A percentile compares a stretch with the other conserved stretches of the same genome.
phyloP scores from a whole-genome alignment of 495 filamentous ascomycete genomes.

The Penicillium macrosclerotiorum region DNA sequence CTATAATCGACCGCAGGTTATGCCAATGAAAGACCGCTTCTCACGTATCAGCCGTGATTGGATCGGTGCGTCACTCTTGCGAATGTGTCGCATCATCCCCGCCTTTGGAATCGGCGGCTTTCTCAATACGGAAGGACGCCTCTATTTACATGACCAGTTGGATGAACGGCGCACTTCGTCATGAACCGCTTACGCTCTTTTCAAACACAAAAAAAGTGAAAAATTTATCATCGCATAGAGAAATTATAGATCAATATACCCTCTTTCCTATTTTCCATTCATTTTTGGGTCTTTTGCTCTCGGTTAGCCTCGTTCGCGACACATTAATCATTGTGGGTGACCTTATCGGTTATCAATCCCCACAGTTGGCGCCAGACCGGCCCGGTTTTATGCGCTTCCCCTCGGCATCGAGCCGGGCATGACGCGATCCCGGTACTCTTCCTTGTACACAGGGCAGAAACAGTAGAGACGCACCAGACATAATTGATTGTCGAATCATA shows the following conservation, averaged over 20 bases:
- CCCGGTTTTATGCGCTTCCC: conserved; percentile 17
- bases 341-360: conserved; percentile 13
- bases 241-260: conserved; percentile 31
- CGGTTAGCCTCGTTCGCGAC: not conserved
- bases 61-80: conserved; percentile 64
- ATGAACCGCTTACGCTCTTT: conserved; percentile 6
- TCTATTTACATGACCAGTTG: conserved; percentile 32
- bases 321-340: not conserved
- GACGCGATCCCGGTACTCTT: too few relatives aligned
- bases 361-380: conserved; percentile 11
- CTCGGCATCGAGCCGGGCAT: too few relatives aligned
- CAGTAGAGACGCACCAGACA: too few relatives aligned
- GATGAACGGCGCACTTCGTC: conserved; percentile 14
- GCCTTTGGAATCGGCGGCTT: conserved; percentile 90
- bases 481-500: too few relatives aligned
- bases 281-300: not conserved
- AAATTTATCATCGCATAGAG: conserved; percentile 5
- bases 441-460: too few relatives aligned
- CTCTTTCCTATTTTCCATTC: conserved; percentile 7
- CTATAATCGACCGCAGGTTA: conserved; percentile 62
- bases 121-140: conserved; percentile 61
- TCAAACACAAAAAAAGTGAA: not conserved
- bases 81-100: conserved; percentile 82
- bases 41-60: conserved; percentile 68
- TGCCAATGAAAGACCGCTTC: conserved; percentile 54